phyloP scores from a whole-genome alignment of 192 early-diverging fungal species.

The Kickxella alabastrina region DNA sequence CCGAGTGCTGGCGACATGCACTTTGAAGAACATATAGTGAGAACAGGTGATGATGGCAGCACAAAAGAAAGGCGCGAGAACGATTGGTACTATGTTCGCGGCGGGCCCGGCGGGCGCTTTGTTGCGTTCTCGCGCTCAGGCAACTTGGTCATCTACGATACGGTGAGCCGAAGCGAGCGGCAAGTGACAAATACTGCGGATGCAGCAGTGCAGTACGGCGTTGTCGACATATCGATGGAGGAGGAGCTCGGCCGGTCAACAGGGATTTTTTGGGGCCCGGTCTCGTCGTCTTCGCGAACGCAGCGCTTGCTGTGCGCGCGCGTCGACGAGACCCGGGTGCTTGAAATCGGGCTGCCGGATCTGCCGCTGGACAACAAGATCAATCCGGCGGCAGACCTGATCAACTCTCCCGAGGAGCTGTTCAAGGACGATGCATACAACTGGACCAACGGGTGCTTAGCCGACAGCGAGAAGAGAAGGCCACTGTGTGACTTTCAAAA shows the following conservation, averaged over 20 bases:
- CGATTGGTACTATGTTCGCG: slow-evolving; percentile 21
- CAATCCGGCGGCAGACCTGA: slow-evolving; percentile 7
- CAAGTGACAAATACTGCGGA: slow-evolving; percentile 7
- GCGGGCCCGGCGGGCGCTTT: slow-evolving; percentile 5
- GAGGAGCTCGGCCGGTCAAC: slow-evolving; percentile 16
- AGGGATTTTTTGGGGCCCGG: slow-evolving; percentile 10
- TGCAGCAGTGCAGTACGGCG: slow-evolving; percentile 10
- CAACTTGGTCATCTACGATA: slow-evolving; percentile 17
- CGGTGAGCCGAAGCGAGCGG: not conserved
- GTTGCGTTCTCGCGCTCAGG: slow-evolving; percentile 13
- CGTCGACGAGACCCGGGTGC: slow-evolving; percentile 11
- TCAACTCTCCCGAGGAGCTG: not conserved
- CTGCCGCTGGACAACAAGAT: slow-evolving; percentile 2
- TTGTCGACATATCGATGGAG: slow-evolving; percentile 14
- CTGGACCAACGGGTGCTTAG: slow-evolving; percentile 5
- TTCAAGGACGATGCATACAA: slow-evolving; percentile 7
- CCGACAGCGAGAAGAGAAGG: not conserved
- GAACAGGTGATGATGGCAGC: no score
- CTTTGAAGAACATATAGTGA: no score
- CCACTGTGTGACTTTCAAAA: not conserved
- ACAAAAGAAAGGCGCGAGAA: slow-evolving; percentile 1
- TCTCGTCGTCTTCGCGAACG: not conserved
- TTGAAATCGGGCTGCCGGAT: slow-evolving; percentile 7
- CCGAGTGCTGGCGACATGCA: not conserved
- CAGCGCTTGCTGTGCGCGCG: slow-evolving; percentile 13